Evolutionary conservation across 1,284 basidiomycete genomes (phyloP), one percentile per base, ranked within the genome.

Genomic region (Apiotrichum mycotoxinovorans): DNA sequence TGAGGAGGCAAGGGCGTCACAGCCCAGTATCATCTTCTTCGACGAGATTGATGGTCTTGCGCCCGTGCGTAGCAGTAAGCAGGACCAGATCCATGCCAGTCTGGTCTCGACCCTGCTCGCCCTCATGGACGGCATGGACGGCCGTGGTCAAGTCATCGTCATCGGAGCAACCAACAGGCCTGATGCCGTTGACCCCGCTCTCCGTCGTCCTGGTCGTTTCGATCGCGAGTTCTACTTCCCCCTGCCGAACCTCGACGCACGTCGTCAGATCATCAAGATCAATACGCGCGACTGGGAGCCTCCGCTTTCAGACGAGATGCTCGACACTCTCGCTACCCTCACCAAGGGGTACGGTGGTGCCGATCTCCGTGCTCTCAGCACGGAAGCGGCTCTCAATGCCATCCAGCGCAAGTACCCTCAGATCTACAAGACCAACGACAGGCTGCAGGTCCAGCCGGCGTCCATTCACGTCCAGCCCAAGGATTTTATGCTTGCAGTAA

Each of bases 91-190:
- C 55, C 96, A 99, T 73, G 95, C 96, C 0, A 93, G 89, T 44
- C 93, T 99, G 63, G 96, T 99, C 11, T 92, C 89, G 47, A 99
- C 96, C 0, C 81, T 99, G 15, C 82, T 99, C 1, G 95, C 96
- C 0, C 81, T 99, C 48, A 98, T 98, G 95, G 96, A 98, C 73
- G 96, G 96, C 47, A 99, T 99, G 96, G 96, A 99, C 65, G 95
- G 95, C 1, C 85, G 96, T 58, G 92, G 81, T 2, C 93, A 97
- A 75, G 94, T 98, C 25, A 85, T 98, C n/a, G 91, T 98, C 44
- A 97, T 98, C 65, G 95, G 96, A 30, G 96, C 96, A 1, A 99
- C 96, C 11, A 99, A 99, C 73, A 78, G 96, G 57, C 95, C 95
- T 0, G 96, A 99, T 76, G 90, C 93, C 14, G 87, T 99, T 56